Base-by-base conservation (phyloP, 2,329 filamentous ascomycete genomes). In the Aspergillus sp. region DNA sequence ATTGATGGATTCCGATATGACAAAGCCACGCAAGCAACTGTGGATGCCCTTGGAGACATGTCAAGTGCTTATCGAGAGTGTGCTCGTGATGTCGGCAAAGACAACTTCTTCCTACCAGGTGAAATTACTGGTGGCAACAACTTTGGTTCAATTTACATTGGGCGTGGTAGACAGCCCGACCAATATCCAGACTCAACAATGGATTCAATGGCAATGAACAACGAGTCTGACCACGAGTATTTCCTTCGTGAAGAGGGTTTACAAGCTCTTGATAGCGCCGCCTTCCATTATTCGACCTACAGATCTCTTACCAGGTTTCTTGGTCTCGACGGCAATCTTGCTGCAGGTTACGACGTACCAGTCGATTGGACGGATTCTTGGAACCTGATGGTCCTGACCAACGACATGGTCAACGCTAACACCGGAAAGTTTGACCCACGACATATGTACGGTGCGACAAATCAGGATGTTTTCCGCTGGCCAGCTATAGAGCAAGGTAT, bases 1-100 rank as follows among this genome's bases (percentile, higher is more conserved):
- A 82, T 89, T 55, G 86, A 89, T 65, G 86, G 85, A 0, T 87
- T 85, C 66, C 82, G 86, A 54, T 86, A 86, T 70, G 86, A 89
- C 72, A 89, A 89, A 70, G 86, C 84, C 2, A 82, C 84, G 15
- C 85, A 87, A 65, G 80, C 84, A 12, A 87, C 86, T 0, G 79
- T 87, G 5, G 86, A 88, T 66, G 80, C 84, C 1, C 77, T 86
- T 57, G 84, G 79, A 5, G 79, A 83, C 45, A 87, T 84, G 68
- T 84, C 83, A 20, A 73, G 77, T 20, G 78, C 79, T 8, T 82
- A 86, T 66, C 78, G 86, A 37, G 73, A 80, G 41, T 88, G 86
- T 67, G 86, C 86, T 11, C 69, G 73, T 6, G 69, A 72, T n/a
- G 73, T 82, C 39, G 83, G 83, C 41, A 88, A 88, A 67, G 66